Conservation (phyloP, 352 stramenopile species). For the Pythium catenulatum region DNA sequence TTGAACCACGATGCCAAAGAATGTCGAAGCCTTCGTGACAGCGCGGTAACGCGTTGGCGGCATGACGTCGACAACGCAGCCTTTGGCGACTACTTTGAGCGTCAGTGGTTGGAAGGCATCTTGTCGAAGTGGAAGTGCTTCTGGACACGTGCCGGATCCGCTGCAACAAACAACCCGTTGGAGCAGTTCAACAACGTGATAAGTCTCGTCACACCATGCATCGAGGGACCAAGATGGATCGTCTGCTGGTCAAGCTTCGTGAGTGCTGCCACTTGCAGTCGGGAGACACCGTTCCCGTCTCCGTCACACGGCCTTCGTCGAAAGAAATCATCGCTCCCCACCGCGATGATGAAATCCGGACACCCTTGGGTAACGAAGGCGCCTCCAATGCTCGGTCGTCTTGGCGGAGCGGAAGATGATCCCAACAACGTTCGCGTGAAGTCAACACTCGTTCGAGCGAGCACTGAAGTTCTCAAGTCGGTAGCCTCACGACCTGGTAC, state of each 20-base stretch:
- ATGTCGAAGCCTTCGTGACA: background rate
- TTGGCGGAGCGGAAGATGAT: too few species aligned
- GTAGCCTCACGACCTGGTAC: background rate
- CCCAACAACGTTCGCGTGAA: background rate
- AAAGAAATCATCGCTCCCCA: background rate
- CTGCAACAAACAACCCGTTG: conserved; percentile 50
- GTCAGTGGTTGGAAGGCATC: conserved; percentile 7
- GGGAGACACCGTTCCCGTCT: background rate
- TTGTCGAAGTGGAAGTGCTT: conserved; percentile 48
- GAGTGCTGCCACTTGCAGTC: conserved; percentile 8
- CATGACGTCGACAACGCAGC: background rate
- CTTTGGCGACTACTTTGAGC: conserved; percentile 39
- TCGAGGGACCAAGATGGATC: conserved; percentile 17
- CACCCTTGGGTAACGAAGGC: background rate
- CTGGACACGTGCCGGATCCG: conserved; percentile 2
- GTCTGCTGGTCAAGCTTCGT: background rate
- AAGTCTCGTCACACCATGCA: conserved; percentile 49
- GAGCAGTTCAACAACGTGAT: conserved; percentile 44
- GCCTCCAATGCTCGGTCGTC: background rate
- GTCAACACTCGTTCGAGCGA: background rate
- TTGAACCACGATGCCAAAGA: conserved; percentile 6
- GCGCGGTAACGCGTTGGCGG: background rate
- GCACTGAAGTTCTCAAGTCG: background rate
- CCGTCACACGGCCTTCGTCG: background rate
- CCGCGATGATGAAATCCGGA: background rate